Base-by-base conservation (phyloP, 108 stramenopile genomes). In the Fragilaria crotonensis region DNA sequence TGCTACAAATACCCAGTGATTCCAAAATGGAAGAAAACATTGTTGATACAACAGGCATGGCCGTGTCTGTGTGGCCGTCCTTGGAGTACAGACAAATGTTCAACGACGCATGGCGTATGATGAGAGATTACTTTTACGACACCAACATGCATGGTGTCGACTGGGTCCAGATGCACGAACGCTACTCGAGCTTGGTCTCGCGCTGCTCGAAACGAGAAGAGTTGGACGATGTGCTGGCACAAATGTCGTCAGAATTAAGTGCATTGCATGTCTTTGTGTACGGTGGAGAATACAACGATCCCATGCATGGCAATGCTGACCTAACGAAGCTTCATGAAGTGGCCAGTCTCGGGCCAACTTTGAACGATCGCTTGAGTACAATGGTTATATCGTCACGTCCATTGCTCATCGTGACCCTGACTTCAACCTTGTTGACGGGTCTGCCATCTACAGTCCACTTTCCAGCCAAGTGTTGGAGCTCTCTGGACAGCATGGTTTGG, bases 251-350 rank as follows among this genome's bases (percentile, higher is more conserved):
- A 3, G 87, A 89, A 55, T 58, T 89, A 4, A 77, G 77, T 51
- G 87, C 87, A 7, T 67, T 88, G 5, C 86, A 88, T 56, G 80
- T 82, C 18, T 84, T 84, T 63, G 86, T 88, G 14, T 80, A 82
- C 52, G 83, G 80, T 23, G 86, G 86, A 7, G 86, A 88, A 51
- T 83, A 87, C 53, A 73, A 64, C n/a, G 44, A 22, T 11, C 85
- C 85, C 7, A 33, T 67, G 5, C 52, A 76, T 48, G 74, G 65
- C 28, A 59, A 72, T 46, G n/a, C 23, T 22, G 11, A 18, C 1
- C 32, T 77, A 25, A 28, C 49, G 1, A 22, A 29, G 2, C 52
- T 76, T 2, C 68, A 82, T 57, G 63, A 68, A 17, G 59, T 84
- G 9, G 87, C 74, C 5, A 83, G 77, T 61, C 59, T 89, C 14